Evolutionary conservation across 2,329 filamentous ascomycete species (phyloP), one percentile per base, ranked within the genome.

Genomic region (Trichoderma pleuroti): DNA sequence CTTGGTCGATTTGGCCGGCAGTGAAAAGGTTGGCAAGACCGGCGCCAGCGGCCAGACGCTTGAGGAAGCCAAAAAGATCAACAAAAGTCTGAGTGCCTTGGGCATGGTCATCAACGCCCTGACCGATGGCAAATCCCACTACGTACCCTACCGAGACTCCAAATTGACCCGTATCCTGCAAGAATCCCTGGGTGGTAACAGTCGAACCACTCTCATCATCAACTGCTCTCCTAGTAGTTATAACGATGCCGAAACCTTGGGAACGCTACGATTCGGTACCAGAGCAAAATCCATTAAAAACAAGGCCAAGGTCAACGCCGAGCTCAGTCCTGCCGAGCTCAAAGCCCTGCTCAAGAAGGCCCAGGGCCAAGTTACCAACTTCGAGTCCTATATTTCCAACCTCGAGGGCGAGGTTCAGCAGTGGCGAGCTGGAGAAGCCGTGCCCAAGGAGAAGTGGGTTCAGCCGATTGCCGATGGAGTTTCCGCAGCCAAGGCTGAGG

Each of bases 41-140:
- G 96, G 96, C 76, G 96, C 96, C 73, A 98, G 93, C 80, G 96
- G 96, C 70, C 96, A 98, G 82, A 98, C 95, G 5, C 86, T 99
- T 56, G 96, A 98, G 81, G 96, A 99, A 81, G 96, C 96, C 72
- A 98, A 98, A 87, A 99, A 99, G 87, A 99, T 99, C 87, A 99
- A 99, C 88, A 98, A 98, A 87, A 98, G 94, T 86, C 88, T 99
- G 85, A 98, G 94, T 84, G 94, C 96, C 69, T 87, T 99, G 72
- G 96, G 96, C 77, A 98, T 98, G 94, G 96, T 98, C 84, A 99
- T 99, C 86, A 98, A 98, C 82, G 90, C 94, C 68, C 84, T 99
- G 76, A 98, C 96, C 3, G 96, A 98, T 80, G 95, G 94, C 79
- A 98, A 97, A 92, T 97, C 94, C 54, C 94, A 92, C 59, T 94